Conservation (phyloP, 1,284 basidiomycete genomes). For the Fomitopsis betulina region DNA sequence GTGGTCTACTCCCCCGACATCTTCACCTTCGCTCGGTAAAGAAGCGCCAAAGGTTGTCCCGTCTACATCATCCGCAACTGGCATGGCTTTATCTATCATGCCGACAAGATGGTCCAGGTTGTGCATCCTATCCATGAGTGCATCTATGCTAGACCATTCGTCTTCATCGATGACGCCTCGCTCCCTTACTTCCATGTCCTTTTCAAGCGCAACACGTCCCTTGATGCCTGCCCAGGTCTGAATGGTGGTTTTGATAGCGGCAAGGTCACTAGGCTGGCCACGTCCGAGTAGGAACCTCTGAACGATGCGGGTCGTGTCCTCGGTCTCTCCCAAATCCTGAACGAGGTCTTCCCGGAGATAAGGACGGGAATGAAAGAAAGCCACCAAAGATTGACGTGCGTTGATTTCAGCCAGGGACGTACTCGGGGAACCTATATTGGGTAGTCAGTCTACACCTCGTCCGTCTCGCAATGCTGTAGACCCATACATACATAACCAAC, state of each 20-base stretch:
- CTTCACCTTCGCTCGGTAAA: conserved; percentile 19
- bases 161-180: conserved; percentile 22
- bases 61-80: conserved; percentile 17
- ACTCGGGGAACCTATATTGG: conserved; percentile 74
- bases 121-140: conserved; percentile 52
- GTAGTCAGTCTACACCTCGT: not conserved
- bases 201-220: conserved; percentile 51
- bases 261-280: conserved; percentile 65
- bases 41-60: conserved; percentile 1
- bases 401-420: conserved; percentile 73
- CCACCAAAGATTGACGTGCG: conserved; percentile 75
- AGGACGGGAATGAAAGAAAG: conserved; percentile 61
- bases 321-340: conserved; percentile 51
- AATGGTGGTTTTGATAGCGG: conserved; percentile 59
- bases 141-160: conserved; percentile 54
- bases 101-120: conserved; percentile 53
- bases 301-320: conserved; percentile 75
- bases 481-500: conserved; percentile 64
- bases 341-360: conserved; percentile 70
- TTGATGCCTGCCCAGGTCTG: conserved; percentile 51
- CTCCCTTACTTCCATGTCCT: conserved; percentile 43
- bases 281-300: conserved; percentile 75
- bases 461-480: not conserved
- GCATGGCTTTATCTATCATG: conserved; percentile 57
- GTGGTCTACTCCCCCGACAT: conserved; percentile 7